Evolutionary conservation across 257 asterid species (phyloP).

Genomic region (Avicennia marina): DNA sequence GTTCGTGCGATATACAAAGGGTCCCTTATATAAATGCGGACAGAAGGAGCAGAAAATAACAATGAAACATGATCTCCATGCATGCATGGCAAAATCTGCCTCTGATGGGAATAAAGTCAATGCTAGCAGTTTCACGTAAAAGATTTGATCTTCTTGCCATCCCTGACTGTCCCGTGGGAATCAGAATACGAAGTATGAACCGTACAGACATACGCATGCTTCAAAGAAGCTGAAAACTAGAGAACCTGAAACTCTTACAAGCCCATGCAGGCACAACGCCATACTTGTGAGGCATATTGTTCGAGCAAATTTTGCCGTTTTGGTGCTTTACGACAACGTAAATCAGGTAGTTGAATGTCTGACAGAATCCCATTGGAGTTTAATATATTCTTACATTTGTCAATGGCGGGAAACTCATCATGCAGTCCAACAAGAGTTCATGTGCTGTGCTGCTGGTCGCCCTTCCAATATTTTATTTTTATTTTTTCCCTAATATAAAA

Average conservation of each 20-base stretch:
- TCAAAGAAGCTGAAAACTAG: slow-evolving; percentile 10
- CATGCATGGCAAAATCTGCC: background rate
- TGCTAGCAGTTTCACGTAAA: background rate
- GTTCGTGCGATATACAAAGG: background rate
- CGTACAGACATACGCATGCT: slow-evolving; percentile 5
- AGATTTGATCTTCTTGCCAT: slow-evolving; percentile 12
- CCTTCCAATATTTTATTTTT: too few species aligned
- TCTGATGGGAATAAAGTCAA: background rate
- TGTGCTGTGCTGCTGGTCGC: too few species aligned
- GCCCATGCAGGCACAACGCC: background rate
- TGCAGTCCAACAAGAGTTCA: too few species aligned
- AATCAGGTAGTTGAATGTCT: background rate
- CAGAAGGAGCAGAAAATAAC: background rate
- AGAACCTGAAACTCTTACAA: background rate
- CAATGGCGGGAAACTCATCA: too few species aligned
- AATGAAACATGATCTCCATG: background rate
- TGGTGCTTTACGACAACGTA: background rate
- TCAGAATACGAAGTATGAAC: slow-evolving; percentile 17
- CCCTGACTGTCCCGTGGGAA: slow-evolving; percentile 9
- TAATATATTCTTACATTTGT: too few species aligned
- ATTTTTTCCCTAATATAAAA: too few species aligned
- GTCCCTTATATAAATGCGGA: background rate
- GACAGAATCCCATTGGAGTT: too few species aligned
- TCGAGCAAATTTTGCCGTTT: slow-evolving; percentile 6
- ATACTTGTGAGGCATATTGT: background rate